These are phyloP conservation scores for Chaetomium fimeti DNA, from an alignment of 495 filamentous ascomycete species.

Conservation along the genomic window DNA sequence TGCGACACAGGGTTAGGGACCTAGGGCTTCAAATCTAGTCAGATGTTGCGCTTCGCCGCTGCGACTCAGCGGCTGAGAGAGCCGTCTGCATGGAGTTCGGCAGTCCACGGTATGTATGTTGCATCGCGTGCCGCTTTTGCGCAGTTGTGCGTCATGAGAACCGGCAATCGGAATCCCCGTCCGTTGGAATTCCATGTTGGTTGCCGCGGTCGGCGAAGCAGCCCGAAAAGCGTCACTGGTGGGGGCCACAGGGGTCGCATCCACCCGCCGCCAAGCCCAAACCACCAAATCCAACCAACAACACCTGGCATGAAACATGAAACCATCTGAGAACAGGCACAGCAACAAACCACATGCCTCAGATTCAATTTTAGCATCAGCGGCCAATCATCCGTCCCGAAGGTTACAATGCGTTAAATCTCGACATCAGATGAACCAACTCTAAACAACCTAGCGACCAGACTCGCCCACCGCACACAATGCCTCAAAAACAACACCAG, in stretches of 20 bases:
- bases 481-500: background rate
- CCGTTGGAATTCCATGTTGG: background rate
- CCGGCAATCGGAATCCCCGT: background rate
- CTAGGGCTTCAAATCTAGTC: background rate
- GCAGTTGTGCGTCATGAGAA: background rate
- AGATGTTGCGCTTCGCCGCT: background rate
- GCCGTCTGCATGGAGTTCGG: background rate
- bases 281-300: constrained; percentile 1
- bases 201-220: background rate
- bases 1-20: background rate
- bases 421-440: background rate
- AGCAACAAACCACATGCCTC: constrained; percentile 5
- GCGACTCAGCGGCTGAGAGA: background rate
- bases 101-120: background rate
- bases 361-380: constrained; percentile 6
- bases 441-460: background rate
- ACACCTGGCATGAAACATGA: constrained; percentile 2
- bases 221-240: background rate
- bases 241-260: background rate
- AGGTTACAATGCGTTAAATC: background rate
- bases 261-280: background rate
- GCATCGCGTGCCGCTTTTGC: constrained; percentile 12
- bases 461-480: background rate
- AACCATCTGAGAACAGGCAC: constrained; percentile 3
- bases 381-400: background rate